Evolutionary conservation across 176 grass and related monocot genomes (phyloP).

Genomic region (Oryza officinalis): DNA sequence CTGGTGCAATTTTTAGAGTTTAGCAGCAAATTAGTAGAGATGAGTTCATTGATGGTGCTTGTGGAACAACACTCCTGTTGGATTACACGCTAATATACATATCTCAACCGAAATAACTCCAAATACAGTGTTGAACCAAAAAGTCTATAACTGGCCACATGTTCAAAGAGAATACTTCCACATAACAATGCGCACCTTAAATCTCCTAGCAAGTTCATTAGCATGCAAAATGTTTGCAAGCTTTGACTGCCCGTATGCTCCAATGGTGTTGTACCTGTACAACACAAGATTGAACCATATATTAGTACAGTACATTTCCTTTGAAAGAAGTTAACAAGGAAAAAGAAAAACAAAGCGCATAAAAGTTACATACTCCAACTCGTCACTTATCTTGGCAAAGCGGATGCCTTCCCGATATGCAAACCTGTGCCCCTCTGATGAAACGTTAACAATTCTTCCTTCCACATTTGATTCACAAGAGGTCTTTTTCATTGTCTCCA

Average conservation of each 20-base stretch:
- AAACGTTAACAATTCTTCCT: slow-evolving; percentile 91
- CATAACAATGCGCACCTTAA: slow-evolving; percentile 47
- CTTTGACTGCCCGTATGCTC: slow-evolving; percentile 93
- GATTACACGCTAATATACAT: neutral
- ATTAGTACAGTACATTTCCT: neutral
- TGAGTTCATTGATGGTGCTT: neutral
- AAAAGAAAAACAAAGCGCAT: neutral
- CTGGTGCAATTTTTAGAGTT: neutral
- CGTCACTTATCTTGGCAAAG: slow-evolving; percentile 79
- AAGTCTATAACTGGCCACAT: neutral
- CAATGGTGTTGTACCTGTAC: slow-evolving; percentile 62
- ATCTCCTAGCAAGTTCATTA: slow-evolving; percentile 81
- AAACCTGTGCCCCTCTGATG: slow-evolving; percentile 75
- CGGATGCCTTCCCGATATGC: slow-evolving; percentile 71
- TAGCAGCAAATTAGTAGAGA: neutral
- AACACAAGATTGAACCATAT: slow-evolving; percentile 38
- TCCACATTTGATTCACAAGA: slow-evolving; percentile 61
- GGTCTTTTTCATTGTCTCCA: slow-evolving; percentile 90
- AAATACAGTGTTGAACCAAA: neutral
- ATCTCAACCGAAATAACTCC: neutral
- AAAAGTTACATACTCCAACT: slow-evolving; percentile 63
- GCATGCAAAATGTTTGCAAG: slow-evolving; percentile 89
- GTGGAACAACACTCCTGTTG: neutral
- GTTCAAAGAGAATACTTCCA: neutral
- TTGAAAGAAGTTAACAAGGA: neutral